Evolutionary conservation across 1,139 yeast species (phyloP).

Genomic region (Nakaseomyces nivariensis): DNA sequence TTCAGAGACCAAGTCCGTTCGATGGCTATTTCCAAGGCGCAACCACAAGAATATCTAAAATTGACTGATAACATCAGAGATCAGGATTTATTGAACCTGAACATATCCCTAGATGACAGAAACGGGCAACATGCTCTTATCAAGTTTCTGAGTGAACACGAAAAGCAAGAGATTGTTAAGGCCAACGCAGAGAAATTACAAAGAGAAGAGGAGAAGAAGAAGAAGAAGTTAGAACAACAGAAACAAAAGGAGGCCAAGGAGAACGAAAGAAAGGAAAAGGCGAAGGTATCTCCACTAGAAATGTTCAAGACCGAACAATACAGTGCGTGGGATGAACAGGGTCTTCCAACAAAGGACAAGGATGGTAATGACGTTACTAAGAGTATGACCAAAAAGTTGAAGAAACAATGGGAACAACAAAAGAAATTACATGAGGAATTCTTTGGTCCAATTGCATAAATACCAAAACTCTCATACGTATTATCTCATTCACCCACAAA

Average conservation of each 20-base stretch:
- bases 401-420: conserved; percentile 70
- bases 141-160: conserved; percentile 64
- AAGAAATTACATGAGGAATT: conserved; percentile 72
- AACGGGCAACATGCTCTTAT: conserved; percentile 61
- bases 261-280: conserved; percentile 55
- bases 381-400: conserved; percentile 72
- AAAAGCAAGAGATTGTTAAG: conserved; percentile 51
- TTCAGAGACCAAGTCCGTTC: conserved; percentile 77
- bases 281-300: conserved; percentile 59
- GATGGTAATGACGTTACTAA: conserved; percentile 85
- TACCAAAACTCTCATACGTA: not conserved
- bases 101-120: conserved; percentile 84
- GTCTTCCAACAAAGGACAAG: conserved; percentile 68
- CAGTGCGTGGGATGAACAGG: conserved; percentile 74
- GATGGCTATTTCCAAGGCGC: conserved; percentile 58
- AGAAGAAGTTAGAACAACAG: conserved; percentile 36
- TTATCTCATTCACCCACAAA: no score
- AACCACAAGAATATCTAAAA: conserved; percentile 44
- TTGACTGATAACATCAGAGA: conserved; percentile 53
- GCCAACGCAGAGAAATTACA: conserved; percentile 52
- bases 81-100: conserved; percentile 56
- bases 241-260: conserved; percentile 48
- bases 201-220: conserved; percentile 40
- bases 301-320: conserved; percentile 52
- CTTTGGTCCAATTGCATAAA: conserved; percentile 8